Percentiles rank a stretch among this genome's conserved stretches.
These are phyloP conservation scores for Neostapfia colusana DNA, from an alignment of 176 grass and related monocot genomes.

Conservation along the genomic window DNA sequence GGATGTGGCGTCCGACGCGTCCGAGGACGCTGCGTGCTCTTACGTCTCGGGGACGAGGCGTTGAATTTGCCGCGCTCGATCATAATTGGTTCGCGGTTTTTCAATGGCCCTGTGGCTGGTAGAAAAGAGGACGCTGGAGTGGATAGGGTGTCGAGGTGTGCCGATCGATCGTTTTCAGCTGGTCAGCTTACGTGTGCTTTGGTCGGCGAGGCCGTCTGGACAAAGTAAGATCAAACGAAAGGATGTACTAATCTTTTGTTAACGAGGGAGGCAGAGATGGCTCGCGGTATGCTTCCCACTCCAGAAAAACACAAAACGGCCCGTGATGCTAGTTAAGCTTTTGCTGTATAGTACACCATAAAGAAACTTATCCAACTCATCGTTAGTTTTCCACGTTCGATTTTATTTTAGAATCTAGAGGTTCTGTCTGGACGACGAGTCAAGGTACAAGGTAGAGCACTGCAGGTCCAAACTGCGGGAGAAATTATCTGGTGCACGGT, in stretches of 20 bases:
- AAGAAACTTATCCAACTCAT: neutral
- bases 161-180: neutral
- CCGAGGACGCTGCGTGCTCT: neutral
- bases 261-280: neutral
- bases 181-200: neutral
- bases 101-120: neutral
- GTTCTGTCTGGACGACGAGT: neutral
- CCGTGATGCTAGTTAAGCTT: neutral
- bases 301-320: neutral
- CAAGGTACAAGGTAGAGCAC: neutral
- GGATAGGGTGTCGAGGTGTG: neutral
- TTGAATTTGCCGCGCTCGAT: neutral
- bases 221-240: neutral
- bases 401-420: neutral
- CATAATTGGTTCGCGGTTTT: neutral
- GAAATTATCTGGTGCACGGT: neutral
- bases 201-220: neutral
- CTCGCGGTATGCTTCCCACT: neutral
- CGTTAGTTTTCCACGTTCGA: neutral
- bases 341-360: neutral
- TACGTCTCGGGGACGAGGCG: neutral
- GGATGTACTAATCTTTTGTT: neutral
- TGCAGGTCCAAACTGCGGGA: neutral
- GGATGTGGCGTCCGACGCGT: slow-evolving; percentile 14
- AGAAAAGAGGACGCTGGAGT: neutral